Evolutionary conservation across 257 asterid species (phyloP).

Genomic region (Nyctanthes arbortristis): DNA sequence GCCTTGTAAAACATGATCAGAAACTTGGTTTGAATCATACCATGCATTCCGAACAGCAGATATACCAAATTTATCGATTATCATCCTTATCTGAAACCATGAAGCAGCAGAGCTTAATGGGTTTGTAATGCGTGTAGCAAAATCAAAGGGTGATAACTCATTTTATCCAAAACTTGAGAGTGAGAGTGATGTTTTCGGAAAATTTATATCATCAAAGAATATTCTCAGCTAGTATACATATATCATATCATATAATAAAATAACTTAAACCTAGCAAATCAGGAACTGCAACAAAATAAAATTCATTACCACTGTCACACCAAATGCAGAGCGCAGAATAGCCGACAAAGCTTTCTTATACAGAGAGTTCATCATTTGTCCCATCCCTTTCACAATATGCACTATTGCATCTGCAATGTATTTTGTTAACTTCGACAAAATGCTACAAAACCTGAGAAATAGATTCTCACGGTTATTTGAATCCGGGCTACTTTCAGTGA

Average conservation of each 20-base stretch:
- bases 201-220: not conserved
- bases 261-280: constrained; percentile 2
- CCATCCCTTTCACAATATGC: constrained; percentile 51
- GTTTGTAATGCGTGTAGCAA: no score
- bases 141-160: no score
- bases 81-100: constrained; percentile 67
- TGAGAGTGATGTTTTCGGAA: not conserved
- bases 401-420: constrained; percentile 39
- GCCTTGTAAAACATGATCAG: constrained; percentile 77
- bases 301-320: constrained; percentile 65
- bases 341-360: constrained; percentile 68
- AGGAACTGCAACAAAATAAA: not conserved
- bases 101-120: constrained; percentile 2
- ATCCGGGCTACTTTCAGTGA: constrained; percentile 39
- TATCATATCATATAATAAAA: not conserved
- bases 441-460: constrained; percentile 36
- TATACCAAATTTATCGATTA: constrained; percentile 69
- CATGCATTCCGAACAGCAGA: constrained; percentile 69
- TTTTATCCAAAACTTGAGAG: not conserved
- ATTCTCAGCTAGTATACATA: not conserved
- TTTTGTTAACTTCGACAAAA: constrained; percentile 47
- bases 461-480: constrained; percentile 30
- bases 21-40: constrained; percentile 79
- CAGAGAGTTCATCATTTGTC: constrained; percentile 54
- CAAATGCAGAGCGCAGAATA: constrained; percentile 72